phyloP scores from a whole-genome alignment of 2,329 filamentous ascomycete genomes.

The Pseudopyricularia javanii region DNA sequence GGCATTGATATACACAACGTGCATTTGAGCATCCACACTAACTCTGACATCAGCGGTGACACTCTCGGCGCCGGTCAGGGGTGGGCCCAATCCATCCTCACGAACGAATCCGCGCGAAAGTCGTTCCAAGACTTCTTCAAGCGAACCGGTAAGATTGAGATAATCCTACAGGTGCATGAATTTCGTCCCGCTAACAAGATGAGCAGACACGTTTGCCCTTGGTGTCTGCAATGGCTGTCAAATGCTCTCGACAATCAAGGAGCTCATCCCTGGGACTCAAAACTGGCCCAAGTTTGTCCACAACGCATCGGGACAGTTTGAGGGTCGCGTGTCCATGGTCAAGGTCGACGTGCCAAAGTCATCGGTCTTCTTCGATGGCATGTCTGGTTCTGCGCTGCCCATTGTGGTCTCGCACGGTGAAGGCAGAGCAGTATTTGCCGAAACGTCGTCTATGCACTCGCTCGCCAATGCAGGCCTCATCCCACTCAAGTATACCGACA shows the following conservation, averaged over 20 bases:
- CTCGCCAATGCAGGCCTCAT: constrained; percentile 59
- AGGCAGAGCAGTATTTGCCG: constrained; percentile 61
- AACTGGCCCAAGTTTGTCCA: constrained; percentile 79
- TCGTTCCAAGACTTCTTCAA: constrained; percentile 82
- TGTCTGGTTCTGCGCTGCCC: constrained; percentile 70
- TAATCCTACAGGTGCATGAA: not conserved
- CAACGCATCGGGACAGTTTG: constrained; percentile 80
- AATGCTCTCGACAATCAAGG: constrained; percentile 75
- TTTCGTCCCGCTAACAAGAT: not conserved
- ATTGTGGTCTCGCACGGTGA: constrained; percentile 88
- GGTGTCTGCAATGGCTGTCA: constrained; percentile 98
- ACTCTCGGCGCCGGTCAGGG: constrained; percentile 90
- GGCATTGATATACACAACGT: no score
- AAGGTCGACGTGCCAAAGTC: constrained; percentile 52
- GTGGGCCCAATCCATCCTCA: constrained; percentile 87
- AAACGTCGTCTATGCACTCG: constrained; percentile 34
- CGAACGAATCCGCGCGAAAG: constrained; percentile 62
- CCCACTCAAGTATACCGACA: constrained; percentile 76
- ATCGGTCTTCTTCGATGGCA: constrained; percentile 82
- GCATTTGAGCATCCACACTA: not conserved
- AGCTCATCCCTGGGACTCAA: constrained; percentile 73
- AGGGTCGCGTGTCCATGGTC: constrained; percentile 75
- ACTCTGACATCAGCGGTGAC: constrained; percentile 15
- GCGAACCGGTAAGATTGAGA: constrained; percentile 32
- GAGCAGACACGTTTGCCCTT: constrained; percentile 69